phyloP scores from a whole-genome alignment of 495 filamentous ascomycete genomes.

The Hapsidospora chrysogenum region DNA sequence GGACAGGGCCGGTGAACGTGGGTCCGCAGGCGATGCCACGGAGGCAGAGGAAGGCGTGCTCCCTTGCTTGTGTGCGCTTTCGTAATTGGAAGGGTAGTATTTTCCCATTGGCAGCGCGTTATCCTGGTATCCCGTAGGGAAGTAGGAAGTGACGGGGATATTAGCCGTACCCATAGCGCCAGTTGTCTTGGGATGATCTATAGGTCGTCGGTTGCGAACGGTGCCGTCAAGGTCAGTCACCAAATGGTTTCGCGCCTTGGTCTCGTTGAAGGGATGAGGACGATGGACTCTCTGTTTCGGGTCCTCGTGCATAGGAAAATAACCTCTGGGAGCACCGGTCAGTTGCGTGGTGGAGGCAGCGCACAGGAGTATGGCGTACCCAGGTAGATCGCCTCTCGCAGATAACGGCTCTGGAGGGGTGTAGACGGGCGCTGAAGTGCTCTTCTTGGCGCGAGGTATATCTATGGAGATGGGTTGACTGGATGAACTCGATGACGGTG shows the following conservation, averaged over 20 bases:
- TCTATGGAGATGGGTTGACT: slow-evolving; percentile 31
- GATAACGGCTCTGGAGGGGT: slow-evolving; percentile 26
- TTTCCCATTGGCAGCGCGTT: slow-evolving; percentile 30
- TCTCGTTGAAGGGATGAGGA: slow-evolving; percentile 26
- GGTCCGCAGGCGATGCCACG: neutral
- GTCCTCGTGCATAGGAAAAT: slow-evolving; percentile 35
- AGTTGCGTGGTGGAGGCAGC: no score
- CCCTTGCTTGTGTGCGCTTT: slow-evolving; percentile 17
- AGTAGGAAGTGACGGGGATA: slow-evolving; percentile 25
- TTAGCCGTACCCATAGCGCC: slow-evolving; percentile 3
- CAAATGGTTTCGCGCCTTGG: slow-evolving; percentile 12
- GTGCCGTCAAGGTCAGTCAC: neutral
- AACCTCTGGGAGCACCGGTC: slow-evolving; percentile 17
- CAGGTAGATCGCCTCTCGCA: slow-evolving; percentile 30
- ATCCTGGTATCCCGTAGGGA: slow-evolving; percentile 19
- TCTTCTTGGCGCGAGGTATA: slow-evolving; percentile 14
- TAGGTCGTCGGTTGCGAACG: neutral
- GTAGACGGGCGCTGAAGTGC: slow-evolving; percentile 15
- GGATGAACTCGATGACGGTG: no score
- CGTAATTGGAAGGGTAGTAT: slow-evolving; percentile 37
- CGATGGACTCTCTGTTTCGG: slow-evolving; percentile 16
- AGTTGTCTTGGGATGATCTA: neutral
- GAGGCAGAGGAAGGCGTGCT: slow-evolving; percentile 2
- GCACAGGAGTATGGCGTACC: no score
- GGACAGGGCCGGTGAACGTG: neutral